Conservation (phyloP, 225 moss, liverwort and hornwort species). For the Straminergon stramineum region DNA sequence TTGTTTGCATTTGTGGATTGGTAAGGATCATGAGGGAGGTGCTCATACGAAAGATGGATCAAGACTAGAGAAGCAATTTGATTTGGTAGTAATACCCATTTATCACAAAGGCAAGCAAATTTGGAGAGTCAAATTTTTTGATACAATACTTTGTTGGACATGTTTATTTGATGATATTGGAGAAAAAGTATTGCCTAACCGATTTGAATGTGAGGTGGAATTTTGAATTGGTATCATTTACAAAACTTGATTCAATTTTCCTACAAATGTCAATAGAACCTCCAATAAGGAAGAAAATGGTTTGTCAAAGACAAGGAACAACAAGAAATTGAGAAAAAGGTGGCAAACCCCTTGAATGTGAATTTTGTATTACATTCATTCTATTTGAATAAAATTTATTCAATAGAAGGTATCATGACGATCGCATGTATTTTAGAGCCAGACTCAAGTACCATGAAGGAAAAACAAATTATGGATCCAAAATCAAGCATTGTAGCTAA, state of each 20-base stretch:
- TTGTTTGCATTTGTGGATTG: neutral
- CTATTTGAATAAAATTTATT: neutral
- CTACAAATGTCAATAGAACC: neutral
- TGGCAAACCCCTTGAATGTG: neutral
- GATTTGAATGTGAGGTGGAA: neutral
- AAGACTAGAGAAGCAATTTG: neutral
- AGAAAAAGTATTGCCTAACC: neutral
- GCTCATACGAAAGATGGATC: neutral
- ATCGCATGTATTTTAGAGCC: conserved; percentile 21
- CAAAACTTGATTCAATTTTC: neutral
- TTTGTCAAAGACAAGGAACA: neutral
- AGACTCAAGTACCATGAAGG: neutral
- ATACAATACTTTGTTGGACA: neutral
- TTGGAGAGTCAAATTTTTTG: neutral
- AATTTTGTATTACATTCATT: neutral
- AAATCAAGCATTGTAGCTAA: neutral
- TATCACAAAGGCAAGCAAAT: neutral
- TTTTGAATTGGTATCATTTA: neutral
- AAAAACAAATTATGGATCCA: neutral
- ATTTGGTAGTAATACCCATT: neutral
- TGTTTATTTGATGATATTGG: neutral
- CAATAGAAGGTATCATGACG: neutral
- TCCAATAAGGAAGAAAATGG: neutral
- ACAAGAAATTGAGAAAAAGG: neutral
- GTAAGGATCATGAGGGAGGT: neutral